These are phyloP conservation scores for Stachybotrys echinatus DNA, from an alignment of 2,329 filamentous ascomycete genomes.

Conservation along the genomic window DNA sequence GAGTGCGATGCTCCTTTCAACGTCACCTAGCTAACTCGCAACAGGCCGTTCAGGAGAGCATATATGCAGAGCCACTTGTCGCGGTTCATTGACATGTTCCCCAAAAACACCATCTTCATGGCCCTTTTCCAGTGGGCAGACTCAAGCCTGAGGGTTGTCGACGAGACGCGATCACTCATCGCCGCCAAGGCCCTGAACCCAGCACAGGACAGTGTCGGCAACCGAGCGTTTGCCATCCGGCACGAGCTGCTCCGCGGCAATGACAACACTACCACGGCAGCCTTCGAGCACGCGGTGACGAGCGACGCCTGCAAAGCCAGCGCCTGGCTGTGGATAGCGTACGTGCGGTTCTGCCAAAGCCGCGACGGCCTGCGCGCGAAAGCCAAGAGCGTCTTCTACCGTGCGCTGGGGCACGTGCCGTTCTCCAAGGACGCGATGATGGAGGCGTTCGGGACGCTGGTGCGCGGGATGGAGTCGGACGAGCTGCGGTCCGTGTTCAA, in stretches of 20 bases:
- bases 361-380: constrained; percentile 31
- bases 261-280: constrained; percentile 41
- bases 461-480: constrained; percentile 35
- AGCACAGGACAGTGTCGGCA: constrained; percentile 34
- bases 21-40: constrained; percentile 9
- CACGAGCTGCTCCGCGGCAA: constrained; percentile 45
- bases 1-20: constrained; percentile 11
- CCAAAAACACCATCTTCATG: constrained; percentile 72
- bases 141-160: constrained; percentile 64
- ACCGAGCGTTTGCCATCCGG: constrained; percentile 44
- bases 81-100: constrained; percentile 59
- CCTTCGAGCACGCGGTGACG: constrained; percentile 46
- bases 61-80: constrained; percentile 58
- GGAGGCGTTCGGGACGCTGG: constrained; percentile 43
- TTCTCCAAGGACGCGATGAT: constrained; percentile 45
- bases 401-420: constrained; percentile 41
- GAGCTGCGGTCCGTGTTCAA: constrained; percentile 45
- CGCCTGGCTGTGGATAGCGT: constrained; percentile 42
- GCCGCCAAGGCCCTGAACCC: constrained; percentile 41
- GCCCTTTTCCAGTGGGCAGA: constrained; percentile 70
- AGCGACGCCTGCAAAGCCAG: constrained; percentile 33
- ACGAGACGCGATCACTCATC: constrained; percentile 67
- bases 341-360: constrained; percentile 40
- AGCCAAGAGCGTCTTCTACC: constrained; percentile 43
- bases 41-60: constrained; percentile 60